Conservation (phyloP, 768 basidiomycete species). For the Termitomyces sp. region DNA sequence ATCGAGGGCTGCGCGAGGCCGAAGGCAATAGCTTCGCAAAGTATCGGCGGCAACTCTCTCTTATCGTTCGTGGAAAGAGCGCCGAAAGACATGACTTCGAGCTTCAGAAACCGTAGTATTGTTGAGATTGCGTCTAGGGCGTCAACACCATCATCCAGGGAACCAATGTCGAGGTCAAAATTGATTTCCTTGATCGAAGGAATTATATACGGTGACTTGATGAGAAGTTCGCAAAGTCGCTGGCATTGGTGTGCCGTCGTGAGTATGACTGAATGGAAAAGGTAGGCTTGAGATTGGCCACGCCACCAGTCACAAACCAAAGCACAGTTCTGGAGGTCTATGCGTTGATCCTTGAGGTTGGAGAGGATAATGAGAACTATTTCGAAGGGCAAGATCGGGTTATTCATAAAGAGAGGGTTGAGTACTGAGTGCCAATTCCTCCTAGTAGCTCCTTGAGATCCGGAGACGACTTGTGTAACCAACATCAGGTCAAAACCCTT, state of each 20-base stretch:
- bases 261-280: conserved; percentile 2
- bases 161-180: neutral
- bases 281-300: conserved; percentile 2
- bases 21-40: neutral
- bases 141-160: neutral
- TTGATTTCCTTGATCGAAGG: conserved; percentile 1
- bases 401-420: neutral
- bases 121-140: neutral
- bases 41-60: neutral
- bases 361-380: conserved; percentile 3
- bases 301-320: conserved; percentile 9
- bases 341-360: conserved; percentile 1
- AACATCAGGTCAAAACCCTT: neutral
- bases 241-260: conserved; percentile 3
- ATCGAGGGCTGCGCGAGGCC: conserved; percentile 1
- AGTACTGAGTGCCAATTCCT: neutral
- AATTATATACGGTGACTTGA: neutral
- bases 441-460: neutral
- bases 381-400: neutral
- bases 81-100: conserved; percentile 2
- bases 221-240: neutral
- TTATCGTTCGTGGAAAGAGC: neutral
- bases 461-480: neutral
- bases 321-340: conserved; percentile 4
- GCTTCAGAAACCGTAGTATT: neutral